phyloP scores from a whole-genome alignment of 2,329 filamentous ascomycete genomes.

The Cucurbitaria berberidis region DNA sequence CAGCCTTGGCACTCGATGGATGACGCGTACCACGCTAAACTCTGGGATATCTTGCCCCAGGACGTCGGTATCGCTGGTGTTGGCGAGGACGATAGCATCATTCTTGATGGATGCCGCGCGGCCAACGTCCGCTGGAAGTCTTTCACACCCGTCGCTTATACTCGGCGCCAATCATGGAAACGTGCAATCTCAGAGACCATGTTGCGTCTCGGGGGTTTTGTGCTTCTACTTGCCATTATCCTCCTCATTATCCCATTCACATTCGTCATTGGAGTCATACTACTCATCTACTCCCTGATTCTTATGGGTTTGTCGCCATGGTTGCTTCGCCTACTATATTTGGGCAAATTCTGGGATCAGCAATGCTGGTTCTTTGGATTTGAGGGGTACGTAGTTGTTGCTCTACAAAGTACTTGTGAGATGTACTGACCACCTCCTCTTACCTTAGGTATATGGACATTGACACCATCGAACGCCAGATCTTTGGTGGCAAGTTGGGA shows the following conservation, averaged over 20 bases:
- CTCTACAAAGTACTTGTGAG: background rate
- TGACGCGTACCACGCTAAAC: slow-evolving; percentile 51
- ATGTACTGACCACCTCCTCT: background rate
- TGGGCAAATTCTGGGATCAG: slow-evolving; percentile 50
- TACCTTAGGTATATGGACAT: slow-evolving; percentile 41
- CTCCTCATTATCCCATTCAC: slow-evolving; percentile 9
- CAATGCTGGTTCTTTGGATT: slow-evolving; percentile 55
- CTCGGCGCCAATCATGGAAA: slow-evolving; percentile 32
- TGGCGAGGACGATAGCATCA: slow-evolving; percentile 52
- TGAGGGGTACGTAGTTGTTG: slow-evolving; percentile 50
- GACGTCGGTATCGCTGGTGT: slow-evolving; percentile 50
- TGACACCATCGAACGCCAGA: slow-evolving; percentile 45
- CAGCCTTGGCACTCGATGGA: slow-evolving; percentile 51
- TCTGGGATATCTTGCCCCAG: slow-evolving; percentile 55
- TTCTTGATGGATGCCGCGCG: slow-evolving; percentile 51
- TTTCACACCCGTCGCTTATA: slow-evolving; percentile 45
- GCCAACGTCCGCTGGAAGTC: slow-evolving; percentile 55
- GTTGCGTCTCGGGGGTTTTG: slow-evolving; percentile 25
- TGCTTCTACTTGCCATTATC: slow-evolving; percentile 21
- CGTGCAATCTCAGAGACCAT: slow-evolving; percentile 29
- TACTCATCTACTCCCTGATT: slow-evolving; percentile 34
- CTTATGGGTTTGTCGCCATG: slow-evolving; percentile 43
- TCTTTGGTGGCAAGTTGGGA: slow-evolving; percentile 48
- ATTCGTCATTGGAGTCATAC: slow-evolving; percentile 8
- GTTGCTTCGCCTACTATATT: slow-evolving; percentile 47